Conservation (phyloP, 306 rosid genomes). For the Luffa acutangula region DNA sequence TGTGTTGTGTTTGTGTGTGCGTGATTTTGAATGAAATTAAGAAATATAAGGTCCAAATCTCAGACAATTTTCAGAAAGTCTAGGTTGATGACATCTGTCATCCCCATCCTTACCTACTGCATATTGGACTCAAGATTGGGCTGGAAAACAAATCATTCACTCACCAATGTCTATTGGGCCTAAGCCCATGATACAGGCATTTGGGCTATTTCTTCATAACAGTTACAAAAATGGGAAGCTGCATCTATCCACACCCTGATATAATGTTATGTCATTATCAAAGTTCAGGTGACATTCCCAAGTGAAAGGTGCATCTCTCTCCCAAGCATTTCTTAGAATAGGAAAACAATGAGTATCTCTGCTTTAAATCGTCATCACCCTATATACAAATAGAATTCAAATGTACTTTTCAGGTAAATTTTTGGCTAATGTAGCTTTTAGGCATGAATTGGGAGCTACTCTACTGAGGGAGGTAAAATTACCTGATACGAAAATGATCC, state of each 20-base stretch:
- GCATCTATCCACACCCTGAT: not conserved
- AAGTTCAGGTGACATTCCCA: not conserved
- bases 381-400: not conserved
- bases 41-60: not conserved
- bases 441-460: not conserved
- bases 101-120: not conserved
- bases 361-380: not conserved
- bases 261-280: not conserved
- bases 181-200: not conserved
- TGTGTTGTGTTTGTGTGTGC: not conserved
- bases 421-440: not conserved
- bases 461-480: not conserved
- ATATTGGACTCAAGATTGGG: not conserved
- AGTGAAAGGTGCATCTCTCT: not conserved
- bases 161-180: not conserved
- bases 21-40: not conserved
- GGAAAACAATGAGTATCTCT: not conserved
- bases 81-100: not conserved
- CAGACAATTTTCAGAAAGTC: not conserved
- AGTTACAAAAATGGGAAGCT: not conserved
- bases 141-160: not conserved
- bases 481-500: conserved; percentile 17
- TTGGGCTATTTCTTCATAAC: not conserved
- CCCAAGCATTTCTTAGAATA: not conserved
- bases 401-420: not conserved